A percentile compares a stretch with the other conserved stretches of the same genome.
phyloP scores from a whole-genome alignment of 768 basidiomycete species.

The Boletus rubropictus region DNA sequence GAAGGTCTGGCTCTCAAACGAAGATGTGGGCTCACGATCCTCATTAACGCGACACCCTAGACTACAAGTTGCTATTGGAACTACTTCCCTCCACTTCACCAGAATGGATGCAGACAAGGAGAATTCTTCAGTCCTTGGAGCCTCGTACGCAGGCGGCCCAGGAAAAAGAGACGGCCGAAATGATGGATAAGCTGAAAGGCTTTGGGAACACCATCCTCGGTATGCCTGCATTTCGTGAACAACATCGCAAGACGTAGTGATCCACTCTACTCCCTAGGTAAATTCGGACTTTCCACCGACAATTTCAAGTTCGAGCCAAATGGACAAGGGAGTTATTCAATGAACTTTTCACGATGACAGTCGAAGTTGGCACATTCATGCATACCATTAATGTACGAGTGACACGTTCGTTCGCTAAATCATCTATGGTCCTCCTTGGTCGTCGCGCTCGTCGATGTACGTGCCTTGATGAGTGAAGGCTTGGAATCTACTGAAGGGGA shows the following conservation, averaged over 20 bases:
- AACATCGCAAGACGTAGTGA: not conserved
- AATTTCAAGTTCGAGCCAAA: slow-evolving; percentile 97
- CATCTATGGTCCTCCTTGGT: not conserved
- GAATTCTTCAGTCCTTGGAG: slow-evolving; percentile 50
- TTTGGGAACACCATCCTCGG: slow-evolving; percentile 89
- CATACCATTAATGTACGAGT: not conserved
- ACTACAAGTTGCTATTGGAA: slow-evolving; percentile 68
- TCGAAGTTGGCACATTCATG: not conserved
- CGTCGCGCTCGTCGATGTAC: slow-evolving; percentile 17
- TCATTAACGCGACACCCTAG: slow-evolving; percentile 36
- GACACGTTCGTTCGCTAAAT: not conserved
- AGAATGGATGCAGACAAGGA: slow-evolving; percentile 42
- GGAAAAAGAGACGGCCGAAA: slow-evolving; percentile 84
- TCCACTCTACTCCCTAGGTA: slow-evolving; percentile 43
- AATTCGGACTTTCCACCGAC: slow-evolving; percentile 91
- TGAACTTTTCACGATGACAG: slow-evolving; percentile 67
- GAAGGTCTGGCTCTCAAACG: slow-evolving; percentile 53
- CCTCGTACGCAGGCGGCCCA: slow-evolving; percentile 70
- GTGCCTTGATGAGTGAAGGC: slow-evolving; percentile 20
- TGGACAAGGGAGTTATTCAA: slow-evolving; percentile 90
- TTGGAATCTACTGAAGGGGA: slow-evolving; percentile 28
- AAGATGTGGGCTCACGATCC: not conserved
- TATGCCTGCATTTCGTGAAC: slow-evolving; percentile 25
- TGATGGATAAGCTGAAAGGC: slow-evolving; percentile 88
- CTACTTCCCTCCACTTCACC: slow-evolving; percentile 54